phyloP scores from a whole-genome alignment of 192 early-diverging fungal species.

The Gaertneriomyces sp. region DNA sequence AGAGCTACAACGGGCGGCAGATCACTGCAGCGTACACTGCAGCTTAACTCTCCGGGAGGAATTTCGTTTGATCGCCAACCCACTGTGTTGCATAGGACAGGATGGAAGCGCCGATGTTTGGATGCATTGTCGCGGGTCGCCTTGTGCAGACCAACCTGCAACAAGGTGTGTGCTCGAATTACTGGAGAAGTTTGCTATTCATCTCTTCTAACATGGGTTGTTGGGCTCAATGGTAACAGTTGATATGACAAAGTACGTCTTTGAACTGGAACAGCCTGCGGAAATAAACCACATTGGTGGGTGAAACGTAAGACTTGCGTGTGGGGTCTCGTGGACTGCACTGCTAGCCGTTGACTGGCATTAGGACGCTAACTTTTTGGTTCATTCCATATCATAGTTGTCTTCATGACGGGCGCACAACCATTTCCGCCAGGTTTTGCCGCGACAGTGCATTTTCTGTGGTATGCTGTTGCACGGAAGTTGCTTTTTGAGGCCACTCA shows the following conservation, averaged over 20 bases:
- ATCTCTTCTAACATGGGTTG: background rate
- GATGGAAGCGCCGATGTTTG: conserved; percentile 57
- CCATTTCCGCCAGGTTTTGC: conserved; percentile 88
- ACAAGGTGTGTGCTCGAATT: conserved; percentile 50
- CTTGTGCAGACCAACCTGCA: conserved; percentile 87
- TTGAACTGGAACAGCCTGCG: conserved; percentile 81
- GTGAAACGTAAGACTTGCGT: background rate
- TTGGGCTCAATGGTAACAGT: background rate
- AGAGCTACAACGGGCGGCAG: too few species aligned
- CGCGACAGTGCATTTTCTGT: conserved; percentile 91
- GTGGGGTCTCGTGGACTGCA: background rate
- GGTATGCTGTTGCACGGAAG: conserved; percentile 47
- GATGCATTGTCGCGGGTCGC: conserved; percentile 87
- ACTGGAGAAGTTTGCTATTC: background rate
- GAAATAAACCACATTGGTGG: conserved; percentile 82
- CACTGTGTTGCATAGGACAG: too few species aligned
- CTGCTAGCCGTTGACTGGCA: background rate
- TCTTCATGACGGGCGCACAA: conserved; percentile 80
- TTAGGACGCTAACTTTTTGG: background rate
- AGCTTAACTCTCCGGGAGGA: too few species aligned
- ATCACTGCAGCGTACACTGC: too few species aligned
- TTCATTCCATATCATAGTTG: conserved; percentile 45
- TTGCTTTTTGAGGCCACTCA: conserved; percentile 1
- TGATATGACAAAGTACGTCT: conserved; percentile 74
- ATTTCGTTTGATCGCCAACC: too few species aligned